phyloP scores from a whole-genome alignment of 148 eudicot species.

The Persicaria maculosa region DNA sequence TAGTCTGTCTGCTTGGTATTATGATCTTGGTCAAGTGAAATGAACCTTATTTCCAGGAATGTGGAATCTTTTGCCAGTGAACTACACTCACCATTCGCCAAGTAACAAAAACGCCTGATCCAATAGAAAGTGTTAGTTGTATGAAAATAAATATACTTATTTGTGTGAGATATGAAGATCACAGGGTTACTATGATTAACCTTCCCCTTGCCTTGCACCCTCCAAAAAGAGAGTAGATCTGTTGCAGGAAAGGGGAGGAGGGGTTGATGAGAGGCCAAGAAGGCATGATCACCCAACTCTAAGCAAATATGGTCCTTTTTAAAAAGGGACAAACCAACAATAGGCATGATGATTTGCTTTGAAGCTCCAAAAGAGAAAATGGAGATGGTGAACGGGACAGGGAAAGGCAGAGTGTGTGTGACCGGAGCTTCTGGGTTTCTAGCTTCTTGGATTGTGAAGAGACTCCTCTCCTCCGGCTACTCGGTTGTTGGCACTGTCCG shows the following conservation, averaged over 20 bases:
- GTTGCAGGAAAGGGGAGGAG: neutral
- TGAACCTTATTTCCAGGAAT: neutral
- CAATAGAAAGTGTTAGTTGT: neutral
- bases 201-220: neutral
- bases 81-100: neutral
- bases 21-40: neutral
- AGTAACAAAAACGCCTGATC: neutral
- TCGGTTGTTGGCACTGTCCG: constrained; percentile 77
- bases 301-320: neutral
- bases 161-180: neutral
- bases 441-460: constrained; percentile 88
- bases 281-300: neutral
- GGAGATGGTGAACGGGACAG: constrained; percentile 16
- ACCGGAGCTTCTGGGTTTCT: constrained; percentile 89
- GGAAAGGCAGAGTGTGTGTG: constrained; percentile 71
- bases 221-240: neutral
- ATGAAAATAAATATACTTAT: neutral
- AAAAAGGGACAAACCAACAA: neutral
- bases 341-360: neutral
- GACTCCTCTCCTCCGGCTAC: constrained; percentile 65
- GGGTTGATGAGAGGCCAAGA: neutral
- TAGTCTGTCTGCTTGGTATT: neutral
- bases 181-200: neutral
- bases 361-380: constrained; percentile 1
- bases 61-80: neutral